Evolutionary conservation across 2,329 filamentous ascomycete genomes (phyloP).

Genomic region (Talaromyces albobiverticillius): DNA sequence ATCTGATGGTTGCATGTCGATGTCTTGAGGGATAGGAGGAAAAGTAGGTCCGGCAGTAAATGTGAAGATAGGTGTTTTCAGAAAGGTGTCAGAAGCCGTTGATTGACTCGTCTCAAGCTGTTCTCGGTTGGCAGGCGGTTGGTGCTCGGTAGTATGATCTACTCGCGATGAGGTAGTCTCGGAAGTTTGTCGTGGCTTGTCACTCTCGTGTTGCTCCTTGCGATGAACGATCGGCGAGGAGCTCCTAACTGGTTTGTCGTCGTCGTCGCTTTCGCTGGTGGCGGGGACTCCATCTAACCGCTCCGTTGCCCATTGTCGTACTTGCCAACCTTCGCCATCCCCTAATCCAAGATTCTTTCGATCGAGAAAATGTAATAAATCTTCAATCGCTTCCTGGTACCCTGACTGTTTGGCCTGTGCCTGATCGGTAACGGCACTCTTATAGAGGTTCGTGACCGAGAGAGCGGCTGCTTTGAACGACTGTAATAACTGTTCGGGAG

Average conservation of each 20-base stretch:
- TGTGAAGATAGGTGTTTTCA: constrained; percentile 39
- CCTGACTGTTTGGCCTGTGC: constrained; percentile 73
- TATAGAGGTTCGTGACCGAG: constrained; percentile 94
- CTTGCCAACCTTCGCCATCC: constrained; percentile 72
- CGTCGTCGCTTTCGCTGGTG: constrained; percentile 44
- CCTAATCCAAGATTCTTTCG: constrained; percentile 72
- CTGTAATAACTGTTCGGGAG: constrained; percentile 64
- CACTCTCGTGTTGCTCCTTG: constrained; percentile 30
- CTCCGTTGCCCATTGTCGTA: constrained; percentile 59
- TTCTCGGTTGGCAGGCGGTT: constrained; percentile 17
- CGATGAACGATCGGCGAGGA: constrained; percentile 33
- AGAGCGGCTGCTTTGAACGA: constrained; percentile 90
- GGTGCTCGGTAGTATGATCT: not conserved
- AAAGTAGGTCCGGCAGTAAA: constrained; percentile 43
- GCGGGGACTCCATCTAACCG: constrained; percentile 41
- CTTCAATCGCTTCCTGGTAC: constrained; percentile 91
- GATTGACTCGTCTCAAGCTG: constrained; percentile 14
- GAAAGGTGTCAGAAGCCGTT: constrained; percentile 24
- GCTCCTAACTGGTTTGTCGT: constrained; percentile 39
- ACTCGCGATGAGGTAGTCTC: constrained; percentile 11
- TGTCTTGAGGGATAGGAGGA: constrained; percentile 36
- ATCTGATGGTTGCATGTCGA: constrained; percentile 44
- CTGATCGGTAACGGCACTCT: constrained; percentile 77
- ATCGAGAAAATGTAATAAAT: constrained; percentile 81
- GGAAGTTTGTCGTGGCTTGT: constrained; percentile 19